phyloP scores from a whole-genome alignment of 2,329 filamentous ascomycete species.

The Fusarium secorum region DNA sequence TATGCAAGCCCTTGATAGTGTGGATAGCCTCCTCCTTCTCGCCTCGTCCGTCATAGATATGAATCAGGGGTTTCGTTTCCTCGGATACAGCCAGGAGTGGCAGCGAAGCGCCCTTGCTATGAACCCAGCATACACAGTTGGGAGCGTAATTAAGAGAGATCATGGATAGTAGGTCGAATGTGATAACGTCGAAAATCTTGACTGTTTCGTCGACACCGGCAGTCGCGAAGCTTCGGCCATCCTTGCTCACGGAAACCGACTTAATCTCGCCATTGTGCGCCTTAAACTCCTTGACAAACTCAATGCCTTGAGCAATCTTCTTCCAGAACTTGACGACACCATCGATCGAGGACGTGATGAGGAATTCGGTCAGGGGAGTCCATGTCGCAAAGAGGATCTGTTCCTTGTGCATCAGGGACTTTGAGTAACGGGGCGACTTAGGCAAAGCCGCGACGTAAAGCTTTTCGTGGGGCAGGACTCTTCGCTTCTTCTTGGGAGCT shows the following conservation, averaged over 20 bases:
- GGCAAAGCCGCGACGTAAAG: constrained; percentile 92
- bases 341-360: constrained; percentile 92
- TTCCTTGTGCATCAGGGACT: constrained; percentile 98
- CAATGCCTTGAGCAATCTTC: constrained; percentile 86
- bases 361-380: constrained; percentile 90
- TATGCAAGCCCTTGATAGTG: constrained; percentile 80
- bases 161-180: constrained; percentile 87
- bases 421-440: constrained; percentile 82
- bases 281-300: constrained; percentile 98
- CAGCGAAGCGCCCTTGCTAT: constrained; percentile 84
- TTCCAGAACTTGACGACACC: constrained; percentile 99
- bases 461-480: constrained; percentile 92
- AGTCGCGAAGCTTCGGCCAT: constrained; percentile 93
- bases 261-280: constrained; percentile 87
- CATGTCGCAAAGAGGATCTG: constrained; percentile 87
- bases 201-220: constrained; percentile 80
- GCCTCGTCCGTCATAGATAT: constrained; percentile 88
- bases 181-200: constrained; percentile 84
- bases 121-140: constrained; percentile 89
- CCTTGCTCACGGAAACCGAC: constrained; percentile 83
- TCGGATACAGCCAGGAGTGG: constrained; percentile 87
- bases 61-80: constrained; percentile 73
- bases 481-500: constrained; percentile 87
- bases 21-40: constrained; percentile 80
- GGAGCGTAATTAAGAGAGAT: constrained; percentile 79